These are phyloP conservation scores for Eucalyptus regnans DNA, from an alignment of 345 rosid species.

Conservation along the genomic window DNA sequence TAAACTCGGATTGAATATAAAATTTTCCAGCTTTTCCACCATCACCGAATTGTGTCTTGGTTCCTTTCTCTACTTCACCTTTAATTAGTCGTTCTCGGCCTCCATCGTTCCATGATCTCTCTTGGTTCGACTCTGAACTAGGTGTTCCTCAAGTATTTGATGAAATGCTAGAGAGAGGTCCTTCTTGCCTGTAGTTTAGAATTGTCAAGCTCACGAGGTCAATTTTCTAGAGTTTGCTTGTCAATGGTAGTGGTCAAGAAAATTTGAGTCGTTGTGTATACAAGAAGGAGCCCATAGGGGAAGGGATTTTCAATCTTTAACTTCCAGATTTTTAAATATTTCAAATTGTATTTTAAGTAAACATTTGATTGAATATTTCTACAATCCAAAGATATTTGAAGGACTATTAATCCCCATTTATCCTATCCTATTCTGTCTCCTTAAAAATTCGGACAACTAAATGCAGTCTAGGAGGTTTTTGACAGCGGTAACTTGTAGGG, in stretches of 20 bases:
- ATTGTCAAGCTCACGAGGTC: accelerated
- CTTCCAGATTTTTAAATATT: too few species aligned
- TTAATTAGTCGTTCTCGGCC: neutral
- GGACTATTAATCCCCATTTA: neutral
- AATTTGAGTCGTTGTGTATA: too few species aligned
- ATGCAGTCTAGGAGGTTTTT: neutral
- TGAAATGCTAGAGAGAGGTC: neutral
- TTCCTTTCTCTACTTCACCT: neutral
- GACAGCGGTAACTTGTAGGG: neutral
- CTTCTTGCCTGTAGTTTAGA: accelerated
- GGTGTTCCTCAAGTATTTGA: neutral
- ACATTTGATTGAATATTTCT: too few species aligned
- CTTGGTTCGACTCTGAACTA: neutral
- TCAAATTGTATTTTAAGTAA: neutral
- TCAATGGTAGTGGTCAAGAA: accelerated
- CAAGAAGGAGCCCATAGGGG: accelerated
- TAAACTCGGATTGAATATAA: neutral
- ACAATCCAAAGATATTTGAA: neutral
- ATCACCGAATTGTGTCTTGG: neutral
- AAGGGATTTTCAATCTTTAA: neutral
- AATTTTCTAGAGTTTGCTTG: accelerated
- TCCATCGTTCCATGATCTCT: neutral
- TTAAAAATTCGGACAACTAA: too few species aligned
- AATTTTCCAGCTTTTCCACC: neutral
- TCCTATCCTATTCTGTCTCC: accelerated